A percentile compares a stretch with the other conserved stretches of the same genome.
Conservation (phyloP, 2,329 filamentous ascomycete genomes). For the Colletotrichum spinosum region DNA sequence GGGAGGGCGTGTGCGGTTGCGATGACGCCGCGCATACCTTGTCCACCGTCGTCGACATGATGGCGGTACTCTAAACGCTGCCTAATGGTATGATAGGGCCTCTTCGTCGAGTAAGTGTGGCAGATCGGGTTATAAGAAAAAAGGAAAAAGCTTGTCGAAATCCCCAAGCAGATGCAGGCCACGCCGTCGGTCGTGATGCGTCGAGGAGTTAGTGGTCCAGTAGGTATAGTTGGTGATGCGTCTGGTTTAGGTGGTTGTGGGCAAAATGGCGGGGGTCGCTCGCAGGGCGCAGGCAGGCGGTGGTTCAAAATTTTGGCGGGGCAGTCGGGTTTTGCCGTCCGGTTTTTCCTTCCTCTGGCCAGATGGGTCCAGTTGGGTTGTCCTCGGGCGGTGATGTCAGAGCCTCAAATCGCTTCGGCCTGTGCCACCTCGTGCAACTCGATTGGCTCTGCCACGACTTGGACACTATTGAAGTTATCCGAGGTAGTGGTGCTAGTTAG, state of each 20-base stretch:
- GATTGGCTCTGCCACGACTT: too few species aligned
- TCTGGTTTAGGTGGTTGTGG: slow-evolving; percentile 20
- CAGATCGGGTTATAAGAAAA: too few species aligned
- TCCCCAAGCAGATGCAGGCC: not conserved
- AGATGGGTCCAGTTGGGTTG: not conserved
- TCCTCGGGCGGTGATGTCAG: slow-evolving; percentile 18
- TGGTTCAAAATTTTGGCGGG: slow-evolving; percentile 52
- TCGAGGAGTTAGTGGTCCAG: not conserved
- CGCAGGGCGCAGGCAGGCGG: slow-evolving; percentile 32
- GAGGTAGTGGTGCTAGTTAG: too few species aligned
- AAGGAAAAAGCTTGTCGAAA: not conserved
- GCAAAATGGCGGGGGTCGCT: slow-evolving; percentile 33
- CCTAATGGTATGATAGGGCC: too few species aligned
- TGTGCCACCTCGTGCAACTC: too few species aligned
- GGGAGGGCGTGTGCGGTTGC: not conserved
- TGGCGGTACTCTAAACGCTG: slow-evolving; percentile 50
- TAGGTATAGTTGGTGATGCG: not conserved
- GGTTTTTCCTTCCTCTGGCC: not conserved
- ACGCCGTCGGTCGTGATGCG: not conserved
- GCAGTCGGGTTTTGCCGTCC: slow-evolving; percentile 31
- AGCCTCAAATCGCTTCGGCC: too few species aligned
- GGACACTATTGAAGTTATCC: too few species aligned
- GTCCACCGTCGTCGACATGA: slow-evolving; percentile 96
- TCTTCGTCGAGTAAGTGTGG: too few species aligned
- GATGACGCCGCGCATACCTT: slow-evolving; percentile 71